A percentile compares a stretch with the other conserved stretches of the same genome.
These are phyloP conservation scores for Forsythia suspensa DNA, from an alignment of 257 asterid genomes.

Conservation along the genomic window DNA sequence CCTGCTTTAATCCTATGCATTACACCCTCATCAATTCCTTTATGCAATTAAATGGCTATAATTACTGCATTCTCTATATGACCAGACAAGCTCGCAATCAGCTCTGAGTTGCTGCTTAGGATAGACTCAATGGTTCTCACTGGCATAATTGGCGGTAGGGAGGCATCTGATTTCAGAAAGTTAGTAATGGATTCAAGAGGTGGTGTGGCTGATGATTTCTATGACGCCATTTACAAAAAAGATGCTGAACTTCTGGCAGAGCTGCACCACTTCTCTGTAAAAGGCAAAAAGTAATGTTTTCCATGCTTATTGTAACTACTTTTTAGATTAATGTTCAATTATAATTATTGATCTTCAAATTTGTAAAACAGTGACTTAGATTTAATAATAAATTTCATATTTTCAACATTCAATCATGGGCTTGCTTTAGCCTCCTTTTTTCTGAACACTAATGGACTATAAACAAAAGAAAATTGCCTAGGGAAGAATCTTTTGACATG, in stretches of 20 bases:
- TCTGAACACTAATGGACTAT: conserved; percentile 7
- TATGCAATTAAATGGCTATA: background rate
- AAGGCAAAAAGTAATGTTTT: conserved; percentile 47
- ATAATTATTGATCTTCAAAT: conserved; percentile 4
- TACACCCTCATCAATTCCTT: background rate
- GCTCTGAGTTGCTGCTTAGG: conserved; percentile 71
- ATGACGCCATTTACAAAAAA: conserved; percentile 37
- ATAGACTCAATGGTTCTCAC: conserved; percentile 77
- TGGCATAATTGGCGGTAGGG: conserved; percentile 55
- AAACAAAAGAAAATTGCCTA: background rate
- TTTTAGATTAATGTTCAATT: conserved; percentile 6
- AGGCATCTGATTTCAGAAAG: conserved; percentile 73
- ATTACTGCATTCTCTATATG: conserved; percentile 2
- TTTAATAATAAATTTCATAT: background rate
- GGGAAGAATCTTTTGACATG: conserved; percentile 3
- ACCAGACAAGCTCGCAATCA: conserved; percentile 52
- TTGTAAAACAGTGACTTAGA: background rate
- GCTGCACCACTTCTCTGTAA: conserved; percentile 52
- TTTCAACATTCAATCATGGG: background rate
- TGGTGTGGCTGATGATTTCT: conserved; percentile 47
- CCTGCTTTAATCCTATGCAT: background rate
- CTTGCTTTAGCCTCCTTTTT: conserved; percentile 5
- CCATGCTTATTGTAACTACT: conserved; percentile 18
- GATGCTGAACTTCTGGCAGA: conserved; percentile 64
- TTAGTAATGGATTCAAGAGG: conserved; percentile 52